Evolutionary conservation across 345 rosid species (phyloP).

Genomic region (Gossypium longicalyx): DNA sequence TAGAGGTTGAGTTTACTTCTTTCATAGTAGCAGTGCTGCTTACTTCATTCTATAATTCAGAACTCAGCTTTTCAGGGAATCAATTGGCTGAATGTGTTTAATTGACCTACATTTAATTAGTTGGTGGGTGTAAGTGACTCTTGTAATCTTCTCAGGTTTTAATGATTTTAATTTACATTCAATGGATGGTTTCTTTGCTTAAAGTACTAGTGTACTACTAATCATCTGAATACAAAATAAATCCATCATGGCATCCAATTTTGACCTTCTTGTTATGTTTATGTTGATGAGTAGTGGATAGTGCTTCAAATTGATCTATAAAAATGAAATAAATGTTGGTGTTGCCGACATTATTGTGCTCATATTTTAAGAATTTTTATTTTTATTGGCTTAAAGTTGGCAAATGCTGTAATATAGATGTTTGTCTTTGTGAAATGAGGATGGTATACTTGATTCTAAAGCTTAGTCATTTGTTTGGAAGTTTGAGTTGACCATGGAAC

Average conservation of each 20-base stretch:
- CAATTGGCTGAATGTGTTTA: slow-evolving; percentile 18
- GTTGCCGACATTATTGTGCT: background rate
- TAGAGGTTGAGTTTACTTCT: slow-evolving; percentile 13
- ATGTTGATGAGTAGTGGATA: background rate
- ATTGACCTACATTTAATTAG: slow-evolving; percentile 1
- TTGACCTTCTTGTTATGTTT: background rate
- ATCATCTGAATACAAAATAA: slow-evolving; percentile 9
- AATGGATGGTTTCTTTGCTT: slow-evolving; percentile 7
- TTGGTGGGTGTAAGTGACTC: background rate
- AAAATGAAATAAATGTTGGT: background rate
- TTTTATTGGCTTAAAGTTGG: background rate
- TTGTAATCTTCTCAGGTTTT: slow-evolving; percentile 6
- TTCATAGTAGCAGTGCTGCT: background rate
- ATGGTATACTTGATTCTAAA: background rate
- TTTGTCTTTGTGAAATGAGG: background rate
- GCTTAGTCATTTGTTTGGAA: background rate
- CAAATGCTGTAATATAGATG: background rate
- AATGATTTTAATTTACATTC: slow-evolving; percentile 6
- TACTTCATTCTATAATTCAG: slow-evolving; percentile 16
- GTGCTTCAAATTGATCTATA: background rate
- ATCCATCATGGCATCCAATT: background rate
- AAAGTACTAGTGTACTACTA: background rate
- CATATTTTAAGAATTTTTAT: background rate
- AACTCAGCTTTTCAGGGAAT: slow-evolving; percentile 22
- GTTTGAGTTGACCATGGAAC: background rate